phyloP scores from a whole-genome alignment of 2,329 filamentous ascomycete genomes.

The Coniochaeta sp. region DNA sequence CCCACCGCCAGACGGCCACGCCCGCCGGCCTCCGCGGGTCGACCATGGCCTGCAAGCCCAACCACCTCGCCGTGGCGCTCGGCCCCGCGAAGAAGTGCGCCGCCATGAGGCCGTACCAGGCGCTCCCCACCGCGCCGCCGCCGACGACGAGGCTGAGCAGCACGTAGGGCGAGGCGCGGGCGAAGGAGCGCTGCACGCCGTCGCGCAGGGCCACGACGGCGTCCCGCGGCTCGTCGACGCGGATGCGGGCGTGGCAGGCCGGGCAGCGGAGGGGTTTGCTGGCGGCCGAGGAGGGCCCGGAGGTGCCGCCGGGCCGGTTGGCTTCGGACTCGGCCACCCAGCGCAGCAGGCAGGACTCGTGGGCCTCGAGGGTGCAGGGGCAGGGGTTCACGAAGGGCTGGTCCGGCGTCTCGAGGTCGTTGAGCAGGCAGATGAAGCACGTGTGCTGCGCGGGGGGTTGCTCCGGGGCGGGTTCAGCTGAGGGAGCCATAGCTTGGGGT shows the following conservation, averaged over 20 bases:
- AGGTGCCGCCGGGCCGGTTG: constrained; percentile 41
- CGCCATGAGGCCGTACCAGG: constrained; percentile 45
- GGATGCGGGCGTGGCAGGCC: constrained; percentile 79
- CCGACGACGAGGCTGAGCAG: constrained; percentile 53
- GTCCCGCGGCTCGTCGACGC: constrained; percentile 68
- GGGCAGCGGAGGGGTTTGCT: constrained; percentile 75
- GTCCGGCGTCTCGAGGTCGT: constrained; percentile 40
- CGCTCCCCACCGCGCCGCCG: constrained; percentile 43
- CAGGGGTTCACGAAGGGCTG: constrained; percentile 78
- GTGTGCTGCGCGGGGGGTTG: not conserved
- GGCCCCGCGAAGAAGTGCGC: constrained; percentile 46
- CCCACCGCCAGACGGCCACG: constrained; percentile 6
- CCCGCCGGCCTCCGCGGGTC: not conserved
- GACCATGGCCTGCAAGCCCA: constrained; percentile 17
- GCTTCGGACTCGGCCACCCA: constrained; percentile 90
- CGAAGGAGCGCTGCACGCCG: constrained; percentile 45
- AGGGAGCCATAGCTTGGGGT: not conserved
- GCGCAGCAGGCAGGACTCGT: constrained; percentile 81
- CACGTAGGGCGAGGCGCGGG: constrained; percentile 51
- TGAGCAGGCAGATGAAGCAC: constrained; percentile 59
- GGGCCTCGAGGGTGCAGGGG: constrained; percentile 81
- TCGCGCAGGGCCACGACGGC: constrained; percentile 62
- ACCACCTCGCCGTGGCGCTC: constrained; percentile 32
- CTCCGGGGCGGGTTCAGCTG: not conserved
- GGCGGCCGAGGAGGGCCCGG: too few relatives aligned